Conservation (phyloP, 345 rosid species). For the Schrenkiella parvula region DNA sequence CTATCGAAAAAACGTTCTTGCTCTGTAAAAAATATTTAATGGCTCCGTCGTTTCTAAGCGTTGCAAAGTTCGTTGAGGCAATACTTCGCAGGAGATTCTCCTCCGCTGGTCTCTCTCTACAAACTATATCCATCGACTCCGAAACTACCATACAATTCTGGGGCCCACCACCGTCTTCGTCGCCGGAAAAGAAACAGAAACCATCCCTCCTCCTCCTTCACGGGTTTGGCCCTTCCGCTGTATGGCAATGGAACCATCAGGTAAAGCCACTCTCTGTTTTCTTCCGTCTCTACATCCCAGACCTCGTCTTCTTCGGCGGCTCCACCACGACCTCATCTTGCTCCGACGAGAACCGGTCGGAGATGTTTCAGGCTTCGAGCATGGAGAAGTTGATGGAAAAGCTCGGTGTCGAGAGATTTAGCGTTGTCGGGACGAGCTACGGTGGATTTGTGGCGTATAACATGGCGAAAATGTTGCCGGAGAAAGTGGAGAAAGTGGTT, state of each 20-base stretch:
- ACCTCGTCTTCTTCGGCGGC: constrained; percentile 71
- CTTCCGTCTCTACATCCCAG: constrained; percentile 68
- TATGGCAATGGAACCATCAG: constrained; percentile 78
- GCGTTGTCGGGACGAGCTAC: constrained; percentile 73
- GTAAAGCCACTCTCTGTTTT: constrained; percentile 43
- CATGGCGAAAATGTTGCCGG: constrained; percentile 66
- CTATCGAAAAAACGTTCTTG: not conserved
- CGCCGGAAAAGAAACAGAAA: constrained; percentile 14
- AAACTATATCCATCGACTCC: constrained; percentile 38
- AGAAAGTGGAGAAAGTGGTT: constrained; percentile 74
- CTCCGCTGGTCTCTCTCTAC: constrained; percentile 54
- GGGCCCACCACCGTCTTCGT: constrained; percentile 42
- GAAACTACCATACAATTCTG: constrained; percentile 69
- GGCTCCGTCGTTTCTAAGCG: constrained; percentile 54
- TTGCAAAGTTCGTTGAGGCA: constrained; percentile 43
- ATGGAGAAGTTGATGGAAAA: constrained; percentile 53
- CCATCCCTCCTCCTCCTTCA: constrained; percentile 64
- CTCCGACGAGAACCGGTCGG: constrained; percentile 42
- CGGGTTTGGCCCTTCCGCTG: constrained; percentile 76
- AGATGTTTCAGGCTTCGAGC: constrained; percentile 57
- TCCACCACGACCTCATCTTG: constrained; percentile 47
- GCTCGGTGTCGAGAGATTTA: constrained; percentile 44
- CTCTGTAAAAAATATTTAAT: constrained; percentile 17
- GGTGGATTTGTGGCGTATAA: constrained; percentile 85
- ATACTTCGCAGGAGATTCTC: constrained; percentile 62